Percentiles rank a stretch among this genome's conserved stretches.
Conservation (phyloP, 31 red algal genomes). For the Pterothamnion heteromorphum region DNA sequence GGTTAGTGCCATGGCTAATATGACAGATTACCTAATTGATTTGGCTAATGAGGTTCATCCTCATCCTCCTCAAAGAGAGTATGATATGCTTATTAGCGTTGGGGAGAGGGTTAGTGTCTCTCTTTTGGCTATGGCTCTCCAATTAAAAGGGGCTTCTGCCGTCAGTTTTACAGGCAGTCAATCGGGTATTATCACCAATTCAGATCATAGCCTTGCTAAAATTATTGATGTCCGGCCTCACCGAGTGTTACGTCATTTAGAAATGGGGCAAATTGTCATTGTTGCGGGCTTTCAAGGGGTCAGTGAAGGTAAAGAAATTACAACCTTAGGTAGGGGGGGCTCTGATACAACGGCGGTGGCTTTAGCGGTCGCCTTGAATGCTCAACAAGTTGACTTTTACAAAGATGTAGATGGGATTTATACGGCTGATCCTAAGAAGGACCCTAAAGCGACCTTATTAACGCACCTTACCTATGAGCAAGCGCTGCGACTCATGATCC, state of each 20-base stretch:
- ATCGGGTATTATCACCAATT: background rate
- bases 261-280: background rate
- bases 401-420: constrained; percentile 78
- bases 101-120: constrained; percentile 61
- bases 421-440: constrained; percentile 61
- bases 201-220: background rate
- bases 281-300: constrained; percentile 23
- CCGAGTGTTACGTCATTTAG: background rate
- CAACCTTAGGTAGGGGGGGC: constrained; percentile 66
- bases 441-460: constrained; percentile 58
- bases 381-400: constrained; percentile 52
- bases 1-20: constrained; percentile 62
- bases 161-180: constrained; percentile 50
- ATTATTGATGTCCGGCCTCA: background rate
- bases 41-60: constrained; percentile 32
- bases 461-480: constrained; percentile 56
- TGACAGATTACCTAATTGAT: constrained; percentile 54
- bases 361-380: constrained; percentile 53
- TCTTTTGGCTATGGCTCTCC: background rate
- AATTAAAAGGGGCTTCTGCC: background rate
- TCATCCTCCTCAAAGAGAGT: constrained; percentile 31
- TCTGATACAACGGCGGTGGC: constrained; percentile 60
- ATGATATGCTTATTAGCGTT: constrained; percentile 50
- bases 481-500: constrained; percentile 60
- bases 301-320: constrained; percentile 52